Base-by-base conservation (phyloP, 2,329 filamentous ascomycete genomes). In the Exophiala xenobiotica region DNA sequence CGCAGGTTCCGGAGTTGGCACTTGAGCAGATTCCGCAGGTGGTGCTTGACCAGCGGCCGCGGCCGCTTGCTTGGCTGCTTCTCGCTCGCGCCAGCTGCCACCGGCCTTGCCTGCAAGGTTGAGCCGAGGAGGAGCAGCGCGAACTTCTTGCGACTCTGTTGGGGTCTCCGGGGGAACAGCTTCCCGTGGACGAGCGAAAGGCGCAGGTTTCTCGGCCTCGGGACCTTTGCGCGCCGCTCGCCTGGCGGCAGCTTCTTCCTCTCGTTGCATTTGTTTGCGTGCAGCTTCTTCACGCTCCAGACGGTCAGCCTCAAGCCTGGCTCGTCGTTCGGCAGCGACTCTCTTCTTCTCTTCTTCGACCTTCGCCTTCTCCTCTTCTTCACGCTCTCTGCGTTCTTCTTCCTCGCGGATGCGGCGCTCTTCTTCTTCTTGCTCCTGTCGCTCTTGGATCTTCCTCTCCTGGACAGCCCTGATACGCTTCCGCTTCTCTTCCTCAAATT, bases 401-500 rank as follows among this genome's bases (percentile, higher is more conserved):
- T 93, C 90, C 70, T 97, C 93, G 53, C 79, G 81, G 51, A 85
- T 78, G 59, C 80, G 80, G 49, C 85, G 82, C 74, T 96, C 91
- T 67, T 84, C 83, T 70, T 93, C 91, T 70, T 96, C 91, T 44
- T 79, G 82, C 73, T 95, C 90, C 51, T 83, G 80, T 75, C 85
- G 90, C 80, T 96, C 90, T 50, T 87, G 84, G 49, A 88, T 80
- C 70, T 86, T 86, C 62, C 84, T 83, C 67, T 96, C 92, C 63
- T 88, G 86, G 65, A 88, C 83, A 70, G 96, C 90, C 79, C 90
- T 92, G 74, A 90, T 85, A 65, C 93, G 88, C 60, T 84, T 81
- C 31, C 86, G 82, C 72, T 96, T 95, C 76, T 95, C 90, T 72
- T 87, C 87, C 77, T 97, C 88, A 52, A 97, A 81, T 68, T 99